Conservation (phyloP, 1,284 basidiomycete species). For the Hymenochaete sp. region DNA sequence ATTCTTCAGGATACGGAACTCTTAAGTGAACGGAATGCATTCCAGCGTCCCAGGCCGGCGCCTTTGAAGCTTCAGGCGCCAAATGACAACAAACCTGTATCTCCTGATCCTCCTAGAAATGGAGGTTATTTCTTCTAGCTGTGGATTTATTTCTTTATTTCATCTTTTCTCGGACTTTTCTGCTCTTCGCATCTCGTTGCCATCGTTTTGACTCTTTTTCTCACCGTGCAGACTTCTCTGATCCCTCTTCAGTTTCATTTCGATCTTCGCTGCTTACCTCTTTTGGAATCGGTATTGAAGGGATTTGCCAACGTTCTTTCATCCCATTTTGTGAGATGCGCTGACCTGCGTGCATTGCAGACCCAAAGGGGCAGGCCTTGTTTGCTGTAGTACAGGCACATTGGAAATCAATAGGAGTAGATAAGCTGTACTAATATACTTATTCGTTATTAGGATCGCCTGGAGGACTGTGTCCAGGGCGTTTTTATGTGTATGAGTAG, state of each 20-base stretch:
- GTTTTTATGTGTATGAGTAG: conserved; percentile 1
- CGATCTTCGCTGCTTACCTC: not conserved
- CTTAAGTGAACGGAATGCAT: conserved; percentile 28
- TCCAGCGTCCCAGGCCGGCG: conserved; percentile 38
- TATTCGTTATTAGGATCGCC: conserved; percentile 14
- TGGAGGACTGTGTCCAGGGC: conserved; percentile 5
- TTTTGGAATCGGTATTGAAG: too few relatives aligned
- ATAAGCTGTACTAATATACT: conserved; percentile 8
- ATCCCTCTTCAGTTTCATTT: not conserved
- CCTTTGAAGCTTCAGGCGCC: conserved; percentile 25
- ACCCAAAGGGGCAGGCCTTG: too few relatives aligned
- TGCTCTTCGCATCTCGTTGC: not conserved
- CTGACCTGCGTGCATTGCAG: too few relatives aligned
- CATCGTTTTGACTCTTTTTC: conserved; percentile 19
- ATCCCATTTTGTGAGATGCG: too few relatives aligned
- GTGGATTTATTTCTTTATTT: too few relatives aligned
- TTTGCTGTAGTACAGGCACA: too few relatives aligned
- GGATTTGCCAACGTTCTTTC: too few relatives aligned
- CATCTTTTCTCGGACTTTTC: conserved; percentile 7
- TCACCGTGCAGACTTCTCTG: conserved; percentile 3
- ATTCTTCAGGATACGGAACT: conserved; percentile 23
- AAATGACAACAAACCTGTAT: conserved; percentile 7
- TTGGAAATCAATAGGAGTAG: not conserved
- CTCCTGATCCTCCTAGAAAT: conserved; percentile 7
- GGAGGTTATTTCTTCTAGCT: conserved; percentile 10